Evolutionary conservation across 2,329 filamentous ascomycete genomes (phyloP).

Genomic region (Arthrinium phaeospermum): DNA sequence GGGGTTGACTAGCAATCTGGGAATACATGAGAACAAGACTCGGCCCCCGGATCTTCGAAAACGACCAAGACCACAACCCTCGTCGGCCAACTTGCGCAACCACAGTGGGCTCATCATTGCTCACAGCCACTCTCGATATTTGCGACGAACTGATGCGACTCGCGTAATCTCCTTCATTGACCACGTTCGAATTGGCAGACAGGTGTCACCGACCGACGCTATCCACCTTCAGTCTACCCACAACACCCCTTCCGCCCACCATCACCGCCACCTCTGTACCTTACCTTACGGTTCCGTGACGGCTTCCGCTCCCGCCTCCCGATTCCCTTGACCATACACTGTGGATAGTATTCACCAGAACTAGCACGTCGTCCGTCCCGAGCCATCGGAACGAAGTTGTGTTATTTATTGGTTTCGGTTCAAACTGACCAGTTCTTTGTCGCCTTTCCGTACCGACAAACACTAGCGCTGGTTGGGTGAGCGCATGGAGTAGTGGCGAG

Average conservation of each 20-base stretch:
- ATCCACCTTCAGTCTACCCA: neutral
- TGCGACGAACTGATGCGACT: neutral
- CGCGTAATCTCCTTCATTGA: neutral
- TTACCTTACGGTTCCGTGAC: neutral
- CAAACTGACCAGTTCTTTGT: constrained; percentile 5
- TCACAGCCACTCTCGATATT: neutral
- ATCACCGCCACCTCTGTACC: neutral
- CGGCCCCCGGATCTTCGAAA: neutral
- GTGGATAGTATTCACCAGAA: neutral
- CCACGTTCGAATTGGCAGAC: neutral
- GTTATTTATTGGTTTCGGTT: neutral
- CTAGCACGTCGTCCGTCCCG: neutral
- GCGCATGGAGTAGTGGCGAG: constrained; percentile 38
- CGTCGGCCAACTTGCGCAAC: neutral
- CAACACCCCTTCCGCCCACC: neutral
- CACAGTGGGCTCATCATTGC: neutral
- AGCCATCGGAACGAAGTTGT: neutral
- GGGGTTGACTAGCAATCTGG: neutral
- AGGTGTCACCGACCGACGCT: neutral
- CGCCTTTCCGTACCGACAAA: constrained; percentile 7
- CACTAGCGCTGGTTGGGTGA: neutral
- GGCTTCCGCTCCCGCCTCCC: neutral
- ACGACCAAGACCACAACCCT: neutral
- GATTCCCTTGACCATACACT: neutral
- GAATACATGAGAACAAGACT: neutral